phyloP scores from a whole-genome alignment of 352 stramenopile genomes.

The Globisporangium paddicum region DNA sequence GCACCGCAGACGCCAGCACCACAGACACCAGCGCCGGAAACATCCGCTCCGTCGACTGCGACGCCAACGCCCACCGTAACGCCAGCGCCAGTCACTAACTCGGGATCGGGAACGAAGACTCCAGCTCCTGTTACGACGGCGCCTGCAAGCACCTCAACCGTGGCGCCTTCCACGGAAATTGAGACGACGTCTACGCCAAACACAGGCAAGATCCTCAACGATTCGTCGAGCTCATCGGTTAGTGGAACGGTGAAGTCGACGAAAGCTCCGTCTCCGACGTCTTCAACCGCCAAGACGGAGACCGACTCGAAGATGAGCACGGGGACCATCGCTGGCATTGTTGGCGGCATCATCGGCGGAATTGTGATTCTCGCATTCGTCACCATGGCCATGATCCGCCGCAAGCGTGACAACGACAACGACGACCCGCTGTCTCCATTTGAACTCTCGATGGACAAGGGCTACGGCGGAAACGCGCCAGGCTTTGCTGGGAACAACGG shows the following conservation, averaged over 20 bases:
- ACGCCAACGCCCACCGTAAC: background rate
- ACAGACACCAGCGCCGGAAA: background rate
- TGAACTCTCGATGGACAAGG: slow-evolving; percentile 84
- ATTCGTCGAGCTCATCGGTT: slow-evolving; percentile 9
- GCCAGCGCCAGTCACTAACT: background rate
- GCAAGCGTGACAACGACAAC: slow-evolving; percentile 39
- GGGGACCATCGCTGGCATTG: slow-evolving; percentile 62
- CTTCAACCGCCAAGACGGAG: slow-evolving; percentile 9
- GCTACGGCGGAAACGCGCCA: slow-evolving; percentile 37
- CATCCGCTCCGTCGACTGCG: background rate
- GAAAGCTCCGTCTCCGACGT: slow-evolving; percentile 10
- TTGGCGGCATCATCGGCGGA: slow-evolving; percentile 54
- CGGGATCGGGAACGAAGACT: background rate
- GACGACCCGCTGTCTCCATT: slow-evolving; percentile 80
- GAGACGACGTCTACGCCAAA: slow-evolving; percentile 2
- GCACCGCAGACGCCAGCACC: background rate
- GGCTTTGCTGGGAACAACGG: slow-evolving; percentile 11
- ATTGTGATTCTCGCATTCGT: slow-evolving; percentile 56
- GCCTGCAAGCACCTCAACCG: background rate
- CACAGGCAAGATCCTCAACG: background rate
- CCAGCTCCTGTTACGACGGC: slow-evolving; percentile 6
- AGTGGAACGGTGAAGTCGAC: slow-evolving; percentile 5
- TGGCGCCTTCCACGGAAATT: background rate
- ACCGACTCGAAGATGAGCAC: slow-evolving; percentile 53
- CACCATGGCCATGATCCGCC: slow-evolving; percentile 51